Evolutionary conservation across 768 basidiomycete species (phyloP).

Genomic region (Mrakia hoshinonis): DNA sequence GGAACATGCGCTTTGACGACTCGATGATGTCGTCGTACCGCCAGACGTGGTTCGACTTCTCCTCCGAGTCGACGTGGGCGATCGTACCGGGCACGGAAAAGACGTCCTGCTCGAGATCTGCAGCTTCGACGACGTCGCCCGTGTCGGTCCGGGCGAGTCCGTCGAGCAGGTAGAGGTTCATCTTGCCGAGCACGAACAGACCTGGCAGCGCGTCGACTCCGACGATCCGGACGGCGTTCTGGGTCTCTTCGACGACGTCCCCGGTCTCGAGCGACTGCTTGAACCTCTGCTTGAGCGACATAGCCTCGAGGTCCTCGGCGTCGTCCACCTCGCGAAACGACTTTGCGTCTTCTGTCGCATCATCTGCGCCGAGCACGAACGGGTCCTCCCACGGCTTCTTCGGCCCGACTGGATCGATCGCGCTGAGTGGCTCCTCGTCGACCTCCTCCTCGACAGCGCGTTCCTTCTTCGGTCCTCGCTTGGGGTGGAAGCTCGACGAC

Average conservation of each 20-base stretch:
- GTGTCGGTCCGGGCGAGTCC: slow-evolving; percentile 77
- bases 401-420: slow-evolving; percentile 36
- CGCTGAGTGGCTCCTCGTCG: slow-evolving; percentile 37
- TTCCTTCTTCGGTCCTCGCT: slow-evolving; percentile 30
- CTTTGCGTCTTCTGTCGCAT: slow-evolving; percentile 24
- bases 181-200: slow-evolving; percentile 72
- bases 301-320: slow-evolving; percentile 12
- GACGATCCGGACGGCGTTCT: slow-evolving; percentile 75
- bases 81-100: slow-evolving; percentile 70
- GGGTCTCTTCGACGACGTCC: slow-evolving; percentile 75
- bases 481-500: slow-evolving; percentile 21
- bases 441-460: slow-evolving; percentile 37
- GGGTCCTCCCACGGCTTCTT: slow-evolving; percentile 38
- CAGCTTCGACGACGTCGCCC: slow-evolving; percentile 79
- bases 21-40: slow-evolving; percentile 66
- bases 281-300: slow-evolving; percentile 72
- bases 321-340: slow-evolving; percentile 46
- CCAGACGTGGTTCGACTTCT: slow-evolving; percentile 76
- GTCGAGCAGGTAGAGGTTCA: slow-evolving; percentile 76
- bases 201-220: slow-evolving; percentile 91
- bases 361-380: background rate
- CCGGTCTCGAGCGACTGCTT: slow-evolving; percentile 77
- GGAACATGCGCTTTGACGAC: slow-evolving; percentile 70
- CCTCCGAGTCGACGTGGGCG: slow-evolving; percentile 61
- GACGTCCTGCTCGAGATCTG: slow-evolving; percentile 69